Conservation (phyloP, 2,329 filamentous ascomycete species). For the Fusarium equiseti region DNA sequence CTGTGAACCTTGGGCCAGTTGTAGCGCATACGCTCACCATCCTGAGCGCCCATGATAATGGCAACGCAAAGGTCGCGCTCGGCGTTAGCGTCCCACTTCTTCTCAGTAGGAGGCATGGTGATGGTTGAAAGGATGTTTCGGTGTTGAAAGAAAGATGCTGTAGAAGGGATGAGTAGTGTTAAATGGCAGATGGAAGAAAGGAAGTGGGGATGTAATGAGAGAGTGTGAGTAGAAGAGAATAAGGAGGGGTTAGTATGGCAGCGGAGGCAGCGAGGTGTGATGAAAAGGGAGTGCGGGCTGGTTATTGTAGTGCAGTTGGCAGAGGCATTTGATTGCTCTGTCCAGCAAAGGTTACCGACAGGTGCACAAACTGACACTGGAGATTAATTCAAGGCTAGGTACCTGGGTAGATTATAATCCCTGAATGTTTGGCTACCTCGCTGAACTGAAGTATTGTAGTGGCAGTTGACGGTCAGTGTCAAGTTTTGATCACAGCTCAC, state of each 20-base stretch:
- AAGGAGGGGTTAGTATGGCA: not conserved
- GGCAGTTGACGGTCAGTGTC: not conserved
- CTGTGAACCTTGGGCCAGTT: slow-evolving; percentile 52
- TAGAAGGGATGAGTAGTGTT: not conserved
- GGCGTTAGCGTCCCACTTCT: slow-evolving; percentile 54
- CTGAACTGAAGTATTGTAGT: not conserved
- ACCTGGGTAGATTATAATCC: not conserved
- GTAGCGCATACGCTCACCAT: slow-evolving; percentile 43
- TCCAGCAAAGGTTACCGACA: not conserved
- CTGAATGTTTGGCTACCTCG: not conserved
- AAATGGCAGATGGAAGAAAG: slow-evolving; percentile 4
- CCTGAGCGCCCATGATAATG: slow-evolving; percentile 48
- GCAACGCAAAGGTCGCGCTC: slow-evolving; percentile 56
- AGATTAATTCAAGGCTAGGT: not conserved
- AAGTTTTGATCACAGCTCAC: not conserved
- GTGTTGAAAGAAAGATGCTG: not conserved
- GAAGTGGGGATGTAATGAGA: not conserved
- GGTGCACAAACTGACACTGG: not conserved
- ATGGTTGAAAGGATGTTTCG: slow-evolving; percentile 1
- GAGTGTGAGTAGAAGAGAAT: not conserved
- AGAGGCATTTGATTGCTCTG: slow-evolving; percentile 2
- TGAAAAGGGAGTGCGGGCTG: not conserved
- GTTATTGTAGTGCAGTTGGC: not conserved
- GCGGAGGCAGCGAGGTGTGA: not conserved
- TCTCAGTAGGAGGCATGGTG: slow-evolving; percentile 48